phyloP scores from a whole-genome alignment of 345 rosid genomes.

The Ricinus communis region DNA sequence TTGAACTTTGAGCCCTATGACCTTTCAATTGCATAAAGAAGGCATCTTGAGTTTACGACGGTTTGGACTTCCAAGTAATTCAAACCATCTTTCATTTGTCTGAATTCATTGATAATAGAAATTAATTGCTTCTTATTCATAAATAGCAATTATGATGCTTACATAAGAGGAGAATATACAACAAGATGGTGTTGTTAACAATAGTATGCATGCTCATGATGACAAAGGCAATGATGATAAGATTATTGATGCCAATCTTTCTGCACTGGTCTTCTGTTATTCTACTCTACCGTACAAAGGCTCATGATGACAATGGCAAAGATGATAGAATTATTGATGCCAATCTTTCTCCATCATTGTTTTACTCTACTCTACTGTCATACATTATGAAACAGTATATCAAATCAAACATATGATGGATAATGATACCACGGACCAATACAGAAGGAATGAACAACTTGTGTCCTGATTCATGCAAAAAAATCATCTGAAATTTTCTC shows the following conservation, averaged over 20 bases:
- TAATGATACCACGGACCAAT: not conserved
- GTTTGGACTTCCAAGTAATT: not conserved
- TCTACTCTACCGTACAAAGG: not conserved
- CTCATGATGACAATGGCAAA: too few relatives aligned
- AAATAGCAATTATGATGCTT: not conserved
- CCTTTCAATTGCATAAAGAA: not conserved
- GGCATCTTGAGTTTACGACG: not conserved
- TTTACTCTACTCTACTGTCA: not conserved
- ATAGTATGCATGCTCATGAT: not conserved
- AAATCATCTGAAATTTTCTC: not conserved
- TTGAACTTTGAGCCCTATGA: not conserved
- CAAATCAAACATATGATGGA: not conserved
- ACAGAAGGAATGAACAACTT: not conserved
- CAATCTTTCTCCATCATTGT: too few relatives aligned
- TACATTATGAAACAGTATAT: not conserved
- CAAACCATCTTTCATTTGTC: not conserved
- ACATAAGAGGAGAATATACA: not conserved
- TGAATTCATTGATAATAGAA: not conserved
- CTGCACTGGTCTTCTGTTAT: too few relatives aligned
- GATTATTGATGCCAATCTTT: too few relatives aligned
- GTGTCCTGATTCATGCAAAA: not conserved
- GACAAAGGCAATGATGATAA: too few relatives aligned
- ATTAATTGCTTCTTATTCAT: not conserved
- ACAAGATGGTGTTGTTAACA: not conserved
- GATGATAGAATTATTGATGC: too few relatives aligned